A percentile compares a stretch with the other conserved stretches of the same genome.
Evolutionary conservation across 2,329 filamentous ascomycete species (phyloP).

Genomic region (Ophiostoma quercus): DNA sequence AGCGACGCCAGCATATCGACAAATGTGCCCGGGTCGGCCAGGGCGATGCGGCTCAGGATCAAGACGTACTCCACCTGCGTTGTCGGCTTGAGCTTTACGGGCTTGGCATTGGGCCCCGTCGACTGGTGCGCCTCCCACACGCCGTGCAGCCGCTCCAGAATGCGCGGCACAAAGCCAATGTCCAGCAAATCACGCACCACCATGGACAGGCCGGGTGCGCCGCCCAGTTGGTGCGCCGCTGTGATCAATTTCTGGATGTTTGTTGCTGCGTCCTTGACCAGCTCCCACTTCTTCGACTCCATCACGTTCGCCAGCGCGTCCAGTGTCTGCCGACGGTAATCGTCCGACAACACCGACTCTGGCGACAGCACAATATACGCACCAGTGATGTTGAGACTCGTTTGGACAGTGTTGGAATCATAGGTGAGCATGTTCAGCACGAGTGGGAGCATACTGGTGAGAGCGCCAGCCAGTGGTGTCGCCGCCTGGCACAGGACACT

Average conservation of each 20-base stretch:
- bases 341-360: constrained; percentile 52
- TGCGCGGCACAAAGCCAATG: constrained; percentile 55
- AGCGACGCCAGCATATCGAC: constrained; percentile 50
- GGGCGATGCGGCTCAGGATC: constrained; percentile 70
- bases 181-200: constrained; percentile 62
- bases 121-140: constrained; percentile 72
- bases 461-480: constrained; percentile 54
- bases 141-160: constrained; percentile 62
- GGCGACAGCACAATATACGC: constrained; percentile 67
- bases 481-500: constrained; percentile 64
- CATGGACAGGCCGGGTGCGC: constrained; percentile 54
- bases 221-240: constrained; percentile 57
- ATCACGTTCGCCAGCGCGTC: constrained; percentile 47
- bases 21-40: constrained; percentile 67
- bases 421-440: constrained; percentile 63
- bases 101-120: constrained; percentile 64
- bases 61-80: constrained; percentile 81
- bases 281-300: constrained; percentile 52
- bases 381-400: constrained; percentile 60
- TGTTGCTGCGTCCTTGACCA: constrained; percentile 52
- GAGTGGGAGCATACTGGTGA: constrained; percentile 59
- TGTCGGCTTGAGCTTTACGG: constrained; percentile 64
- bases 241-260: constrained; percentile 63
- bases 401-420: constrained; percentile 57
- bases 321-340: constrained; percentile 46